phyloP scores from a whole-genome alignment of 495 filamentous ascomycete genomes.

The Lasiosphaeria ovina region DNA sequence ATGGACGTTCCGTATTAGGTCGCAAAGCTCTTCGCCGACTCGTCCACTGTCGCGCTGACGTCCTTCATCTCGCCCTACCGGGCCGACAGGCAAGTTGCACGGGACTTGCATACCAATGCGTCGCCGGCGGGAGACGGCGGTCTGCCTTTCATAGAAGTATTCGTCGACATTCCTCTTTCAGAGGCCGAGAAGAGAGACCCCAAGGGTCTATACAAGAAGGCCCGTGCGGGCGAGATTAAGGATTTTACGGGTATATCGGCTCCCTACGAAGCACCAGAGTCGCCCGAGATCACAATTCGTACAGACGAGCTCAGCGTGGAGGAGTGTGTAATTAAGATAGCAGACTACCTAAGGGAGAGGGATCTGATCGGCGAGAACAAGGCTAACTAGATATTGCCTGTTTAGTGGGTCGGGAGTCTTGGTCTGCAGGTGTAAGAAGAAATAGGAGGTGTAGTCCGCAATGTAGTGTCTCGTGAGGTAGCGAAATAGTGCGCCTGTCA shows the following conservation, averaged over 20 bases:
- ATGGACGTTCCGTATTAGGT: conserved; percentile 50
- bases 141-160: conserved; percentile 90
- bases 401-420: background rate
- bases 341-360: conserved; percentile 67
- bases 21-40: conserved; percentile 93
- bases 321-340: conserved; percentile 81
- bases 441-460: background rate
- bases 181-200: conserved; percentile 94
- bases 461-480: background rate
- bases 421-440: background rate
- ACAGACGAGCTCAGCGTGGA: conserved; percentile 75
- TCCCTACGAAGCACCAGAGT: conserved; percentile 87
- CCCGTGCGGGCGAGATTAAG: conserved; percentile 85
- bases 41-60: conserved; percentile 80
- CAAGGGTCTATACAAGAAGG: conserved; percentile 98
- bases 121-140: conserved; percentile 48
- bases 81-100: conserved; percentile 78
- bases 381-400: conserved; percentile 23
- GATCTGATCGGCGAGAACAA: conserved; percentile 38
- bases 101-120: conserved; percentile 66
- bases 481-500: conserved; percentile 2
- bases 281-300: conserved; percentile 80
- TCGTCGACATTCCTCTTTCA: conserved; percentile 80
- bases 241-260: conserved; percentile 94
- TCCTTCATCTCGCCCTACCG: conserved; percentile 96